Conservation (phyloP, 768 basidiomycete genomes). For the Coprinopsis marcescibilis region DNA sequence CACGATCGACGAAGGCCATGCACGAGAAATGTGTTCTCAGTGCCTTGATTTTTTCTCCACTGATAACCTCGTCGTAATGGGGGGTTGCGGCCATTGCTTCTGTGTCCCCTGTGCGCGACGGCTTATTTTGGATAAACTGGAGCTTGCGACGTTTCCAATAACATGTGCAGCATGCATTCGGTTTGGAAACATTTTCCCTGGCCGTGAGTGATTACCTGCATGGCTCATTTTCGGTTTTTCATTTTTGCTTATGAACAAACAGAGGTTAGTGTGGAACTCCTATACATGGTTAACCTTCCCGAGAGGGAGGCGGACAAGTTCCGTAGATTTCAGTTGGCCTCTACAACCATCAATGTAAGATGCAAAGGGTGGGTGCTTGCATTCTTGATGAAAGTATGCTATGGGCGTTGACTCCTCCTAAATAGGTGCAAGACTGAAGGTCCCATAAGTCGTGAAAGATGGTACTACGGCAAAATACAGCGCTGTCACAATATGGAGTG, state of each 20-base stretch:
- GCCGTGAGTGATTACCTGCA: slow-evolving; percentile 1
- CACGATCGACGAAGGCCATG: neutral
- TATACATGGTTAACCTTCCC: no score
- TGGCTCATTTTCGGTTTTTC: no score
- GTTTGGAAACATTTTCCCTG: neutral
- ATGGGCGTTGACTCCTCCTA: no score
- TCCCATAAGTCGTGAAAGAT: no score
- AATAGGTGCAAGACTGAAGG: no score
- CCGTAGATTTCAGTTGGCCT: no score
- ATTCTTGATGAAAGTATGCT: no score
- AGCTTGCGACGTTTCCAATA: neutral
- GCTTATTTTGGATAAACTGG: slow-evolving; percentile 2
- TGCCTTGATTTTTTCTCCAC: neutral
- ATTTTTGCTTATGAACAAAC: no score
- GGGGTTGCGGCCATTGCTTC: slow-evolving; percentile 3
- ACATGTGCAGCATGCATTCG: slow-evolving; percentile 3
- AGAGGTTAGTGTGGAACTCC: no score
- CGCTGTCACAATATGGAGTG: neutral
- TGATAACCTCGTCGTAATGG: neutral
- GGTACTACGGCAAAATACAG: neutral
- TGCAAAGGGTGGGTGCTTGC: no score
- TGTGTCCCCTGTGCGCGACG: slow-evolving; percentile 3
- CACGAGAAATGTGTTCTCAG: neutral
- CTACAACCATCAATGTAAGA: no score
- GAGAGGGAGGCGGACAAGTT: no score